A percentile compares a stretch with the other conserved stretches of the same genome.
Conservation (phyloP, 2,329 filamentous ascomycete genomes). For the Dactylonectria estremocensis region DNA sequence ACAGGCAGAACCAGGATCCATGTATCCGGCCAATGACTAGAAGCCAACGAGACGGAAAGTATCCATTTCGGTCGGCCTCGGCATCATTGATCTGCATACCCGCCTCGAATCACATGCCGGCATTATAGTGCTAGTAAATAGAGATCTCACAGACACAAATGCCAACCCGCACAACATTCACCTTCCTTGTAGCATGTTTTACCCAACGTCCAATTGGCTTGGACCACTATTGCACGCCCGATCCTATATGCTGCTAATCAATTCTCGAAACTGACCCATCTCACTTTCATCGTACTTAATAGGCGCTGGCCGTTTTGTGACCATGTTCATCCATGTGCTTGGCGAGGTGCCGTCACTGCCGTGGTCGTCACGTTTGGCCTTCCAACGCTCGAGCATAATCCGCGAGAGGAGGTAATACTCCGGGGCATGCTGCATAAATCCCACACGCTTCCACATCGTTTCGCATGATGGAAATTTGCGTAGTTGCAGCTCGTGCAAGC, state of each 20-base stretch:
- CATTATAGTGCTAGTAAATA: not conserved
- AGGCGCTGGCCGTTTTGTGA: not conserved
- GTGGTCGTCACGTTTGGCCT: not conserved
- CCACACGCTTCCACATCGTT: slow-evolving; percentile 18
- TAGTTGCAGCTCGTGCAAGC: not conserved
- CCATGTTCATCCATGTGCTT: not conserved
- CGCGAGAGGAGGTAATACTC: slow-evolving; percentile 8
- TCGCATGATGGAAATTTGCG: not conserved
- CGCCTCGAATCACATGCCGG: too few species aligned
- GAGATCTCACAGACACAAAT: not conserved
- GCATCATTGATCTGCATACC: too few species aligned
- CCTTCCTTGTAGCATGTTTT: not conserved
- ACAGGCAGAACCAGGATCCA: not conserved
- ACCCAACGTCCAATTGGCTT: not conserved
- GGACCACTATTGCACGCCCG: not conserved
- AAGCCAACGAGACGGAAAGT: not conserved
- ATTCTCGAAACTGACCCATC: slow-evolving; percentile 5
- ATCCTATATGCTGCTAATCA: not conserved
- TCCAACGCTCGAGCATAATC: slow-evolving; percentile 9
- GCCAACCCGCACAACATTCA: not conserved
- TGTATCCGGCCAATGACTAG: not conserved
- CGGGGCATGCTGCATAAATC: slow-evolving; percentile 12
- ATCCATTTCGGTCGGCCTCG: not conserved
- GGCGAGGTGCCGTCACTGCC: not conserved
- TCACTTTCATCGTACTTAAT: slow-evolving; percentile 2